Conservation (phyloP, 148 eudicot genomes). For the Diospyros lotus region DNA sequence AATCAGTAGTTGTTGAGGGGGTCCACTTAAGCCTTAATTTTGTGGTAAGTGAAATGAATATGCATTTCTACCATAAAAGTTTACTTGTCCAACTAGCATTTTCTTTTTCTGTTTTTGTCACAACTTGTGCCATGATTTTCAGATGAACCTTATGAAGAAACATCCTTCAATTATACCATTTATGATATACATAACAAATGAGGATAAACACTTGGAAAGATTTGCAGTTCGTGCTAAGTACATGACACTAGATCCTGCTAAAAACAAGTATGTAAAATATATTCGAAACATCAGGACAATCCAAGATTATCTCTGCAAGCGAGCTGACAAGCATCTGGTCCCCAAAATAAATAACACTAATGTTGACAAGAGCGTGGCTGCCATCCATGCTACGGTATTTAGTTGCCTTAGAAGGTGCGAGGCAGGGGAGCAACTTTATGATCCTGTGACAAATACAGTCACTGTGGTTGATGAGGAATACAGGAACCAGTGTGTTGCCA, state of each 20-base stretch:
- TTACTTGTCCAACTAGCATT: not conserved
- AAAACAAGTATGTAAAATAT: constrained; percentile 87
- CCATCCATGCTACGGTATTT: constrained; percentile 91
- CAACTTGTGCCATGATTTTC: constrained; percentile 21
- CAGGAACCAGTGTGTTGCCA: constrained; percentile 83
- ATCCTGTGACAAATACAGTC: constrained; percentile 68
- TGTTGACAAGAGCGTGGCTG: constrained; percentile 92
- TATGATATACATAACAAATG: constrained; percentile 88
- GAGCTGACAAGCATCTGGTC: constrained; percentile 91
- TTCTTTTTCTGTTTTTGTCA: constrained; percentile 8
- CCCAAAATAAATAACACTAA: constrained; percentile 98
- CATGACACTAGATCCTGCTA: constrained; percentile 96
- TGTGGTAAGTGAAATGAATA: constrained; percentile 47
- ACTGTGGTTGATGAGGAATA: constrained; percentile 68
- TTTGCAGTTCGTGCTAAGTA: constrained; percentile 98
- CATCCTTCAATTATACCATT: constrained; percentile 97
- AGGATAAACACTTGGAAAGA: constrained; percentile 94
- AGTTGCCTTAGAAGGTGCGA: constrained; percentile 68
- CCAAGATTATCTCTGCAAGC: constrained; percentile 89
- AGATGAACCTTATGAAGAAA: constrained; percentile 99
- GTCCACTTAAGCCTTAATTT: constrained; percentile 98
- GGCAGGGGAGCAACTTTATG: constrained; percentile 77
- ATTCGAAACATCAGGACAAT: constrained; percentile 85
- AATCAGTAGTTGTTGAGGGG: constrained; percentile 96
- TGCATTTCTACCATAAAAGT: not conserved